Base-by-base conservation (phyloP, 2,329 filamentous ascomycete genomes). In the Botrytis sinoallii region DNA sequence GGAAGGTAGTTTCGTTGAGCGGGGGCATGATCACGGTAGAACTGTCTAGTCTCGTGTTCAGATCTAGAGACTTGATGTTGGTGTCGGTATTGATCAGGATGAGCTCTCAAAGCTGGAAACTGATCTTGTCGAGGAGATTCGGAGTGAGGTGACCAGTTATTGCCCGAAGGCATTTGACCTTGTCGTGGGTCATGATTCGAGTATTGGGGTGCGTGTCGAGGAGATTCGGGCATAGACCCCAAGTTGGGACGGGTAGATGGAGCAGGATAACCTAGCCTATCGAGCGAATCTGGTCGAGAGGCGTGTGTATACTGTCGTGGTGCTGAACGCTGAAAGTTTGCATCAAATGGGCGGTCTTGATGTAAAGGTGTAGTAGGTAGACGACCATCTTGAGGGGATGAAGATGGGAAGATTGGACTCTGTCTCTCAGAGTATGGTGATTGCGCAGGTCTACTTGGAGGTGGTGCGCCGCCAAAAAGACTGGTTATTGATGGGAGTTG, bases 401-500 rank as follows among this genome's bases (percentile, higher is more conserved):
- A 46, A 6, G 78, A 52, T 68, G 78, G 76, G 44, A 80, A 81
- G n/a, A 76, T 65, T 18, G 81, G 80, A 64, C 79, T 81, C 35
- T 77, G 78, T 14, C 76, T 74, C 52, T 81, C 80, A 29, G 78
- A 79, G 73, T 79, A 81, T 46, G 80, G 76, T n/a, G 79, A 79
- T 55, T 76, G 77, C 64, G 76, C 73, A 38, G 77, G 76, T 60
- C 75, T 74, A 52, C 44, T 74, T 71, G 72, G 77, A 63, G 75
- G 75, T 70, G 75, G 52, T 64, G 76, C 64, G 38, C 79, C 76
- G 25, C 74, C 78, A 77, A 81, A 80, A 12, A 82, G 65, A 74
- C 80, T 81, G 70, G 79, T 82, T 60, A 82, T 70, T 22, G 81
- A 77, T 61, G 81, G 81, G 5, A 82, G 75, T 40, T 78, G 77